A percentile compares a stretch with the other conserved stretches of the same genome.
Conservation (phyloP, 2,329 filamentous ascomycete species). For the Nectriaceae sp. region DNA sequence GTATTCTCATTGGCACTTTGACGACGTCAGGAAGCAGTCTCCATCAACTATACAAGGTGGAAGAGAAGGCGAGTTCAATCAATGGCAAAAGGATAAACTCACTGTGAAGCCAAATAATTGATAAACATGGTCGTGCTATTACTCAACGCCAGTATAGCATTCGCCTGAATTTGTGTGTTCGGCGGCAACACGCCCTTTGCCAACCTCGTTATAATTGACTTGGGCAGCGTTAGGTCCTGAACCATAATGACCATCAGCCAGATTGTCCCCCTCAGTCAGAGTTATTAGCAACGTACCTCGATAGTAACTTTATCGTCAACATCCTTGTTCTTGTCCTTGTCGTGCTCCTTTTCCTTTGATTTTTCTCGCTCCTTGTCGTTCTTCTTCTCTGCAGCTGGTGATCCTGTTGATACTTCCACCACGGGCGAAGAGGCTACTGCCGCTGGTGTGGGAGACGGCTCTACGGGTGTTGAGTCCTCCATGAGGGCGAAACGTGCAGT, state of each 20-base stretch:
- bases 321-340: constrained; percentile 30
- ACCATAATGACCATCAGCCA: no score
- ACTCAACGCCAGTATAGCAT: constrained; percentile 76
- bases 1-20: constrained; percentile 74
- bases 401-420: constrained; percentile 23
- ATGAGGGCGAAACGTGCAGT: constrained; percentile 46
- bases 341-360: constrained; percentile 34
- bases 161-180: constrained; percentile 82
- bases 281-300: constrained; percentile 49
- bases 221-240: constrained; percentile 77
- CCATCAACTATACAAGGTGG: neutral
- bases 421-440: constrained; percentile 19
- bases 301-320: constrained; percentile 48
- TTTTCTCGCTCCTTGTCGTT: constrained; percentile 34
- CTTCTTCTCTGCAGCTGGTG: constrained; percentile 34
- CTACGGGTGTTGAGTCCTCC: constrained; percentile 39
- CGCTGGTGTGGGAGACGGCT: constrained; percentile 16
- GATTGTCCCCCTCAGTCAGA: neutral
- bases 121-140: constrained; percentile 85
- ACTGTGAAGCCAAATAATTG: constrained; percentile 77
- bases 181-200: constrained; percentile 79
- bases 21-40: constrained; percentile 5
- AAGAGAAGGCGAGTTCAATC: neutral
- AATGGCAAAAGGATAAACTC: constrained; percentile 45
- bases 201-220: constrained; percentile 77